A percentile compares a stretch with the other conserved stretches of the same genome.
Conservation (phyloP, 2,329 filamentous ascomycete species). For the Penicillium digitatum region DNA sequence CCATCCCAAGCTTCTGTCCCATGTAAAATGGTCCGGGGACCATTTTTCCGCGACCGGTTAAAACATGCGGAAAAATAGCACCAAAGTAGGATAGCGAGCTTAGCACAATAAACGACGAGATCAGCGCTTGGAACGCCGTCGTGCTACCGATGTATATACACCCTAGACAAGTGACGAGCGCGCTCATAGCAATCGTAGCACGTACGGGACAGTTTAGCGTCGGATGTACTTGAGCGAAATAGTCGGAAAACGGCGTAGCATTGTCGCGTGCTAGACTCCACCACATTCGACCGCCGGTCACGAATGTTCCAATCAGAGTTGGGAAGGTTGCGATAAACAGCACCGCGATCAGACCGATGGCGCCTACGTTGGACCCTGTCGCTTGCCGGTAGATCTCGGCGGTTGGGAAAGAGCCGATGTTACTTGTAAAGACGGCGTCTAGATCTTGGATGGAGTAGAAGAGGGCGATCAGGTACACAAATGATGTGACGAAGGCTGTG, state of each 20-base stretch:
- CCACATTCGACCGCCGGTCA: conserved; percentile 56
- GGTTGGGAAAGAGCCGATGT: conserved; percentile 53
- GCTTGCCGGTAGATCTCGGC: conserved; percentile 63
- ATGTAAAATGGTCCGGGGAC: conserved; percentile 58
- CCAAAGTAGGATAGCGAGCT: conserved; percentile 57
- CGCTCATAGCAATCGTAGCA: conserved; percentile 51
- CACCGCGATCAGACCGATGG: conserved; percentile 52
- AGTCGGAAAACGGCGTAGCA: conserved; percentile 52
- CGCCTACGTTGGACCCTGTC: conserved; percentile 50
- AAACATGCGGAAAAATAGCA: conserved; percentile 57
- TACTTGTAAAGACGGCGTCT: conserved; percentile 51
- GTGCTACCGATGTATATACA: conserved; percentile 63
- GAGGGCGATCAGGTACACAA: conserved; percentile 49
- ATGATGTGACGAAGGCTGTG: conserved; percentile 42
- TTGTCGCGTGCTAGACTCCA: conserved; percentile 59
- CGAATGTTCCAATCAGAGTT: conserved; percentile 52
- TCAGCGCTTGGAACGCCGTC: conserved; percentile 64
- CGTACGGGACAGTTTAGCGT: conserved; percentile 52
- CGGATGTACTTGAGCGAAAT: conserved; percentile 48
- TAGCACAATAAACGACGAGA: conserved; percentile 58
- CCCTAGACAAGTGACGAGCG: conserved; percentile 55
- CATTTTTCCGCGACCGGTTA: conserved; percentile 46
- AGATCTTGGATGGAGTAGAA: conserved; percentile 40
- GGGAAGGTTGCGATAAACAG: conserved; percentile 53
- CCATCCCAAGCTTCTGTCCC: conserved; percentile 47